Base-by-base conservation (phyloP, 345 rosid species). In the Crucihimalaya himalaica region DNA sequence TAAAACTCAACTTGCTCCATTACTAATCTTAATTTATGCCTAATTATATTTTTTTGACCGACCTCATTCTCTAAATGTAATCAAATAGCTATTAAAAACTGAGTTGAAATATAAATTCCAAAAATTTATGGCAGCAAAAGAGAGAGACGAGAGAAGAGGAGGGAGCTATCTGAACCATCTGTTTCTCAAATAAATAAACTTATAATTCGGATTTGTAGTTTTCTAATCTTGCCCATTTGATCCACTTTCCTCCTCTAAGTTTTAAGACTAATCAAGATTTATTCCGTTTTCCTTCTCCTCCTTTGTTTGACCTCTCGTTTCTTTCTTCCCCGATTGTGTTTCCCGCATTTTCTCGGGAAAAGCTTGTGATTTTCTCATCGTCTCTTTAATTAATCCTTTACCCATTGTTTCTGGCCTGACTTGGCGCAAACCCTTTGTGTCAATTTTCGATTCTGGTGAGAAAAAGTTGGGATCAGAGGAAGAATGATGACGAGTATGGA, bases 401-500 rank as follows among this genome's bases (percentile, higher is more conserved):
- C 51, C 74, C 61, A 48, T 65, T 40, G 56, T 77, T 66, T 28
- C 8, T 66, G 3, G 62, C 66, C 66, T 55, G 74, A 56, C 66
- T 66, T 50, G 53, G 74, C 72, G 53, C 70, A 50, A 60, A 61
- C 61, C 79, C 75, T 9, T 37, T 45, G 50, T 40, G 23, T 56
- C 25, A 4, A 45, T 14, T 75, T 40, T 50, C 34, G 78, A 51
- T 78, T 67, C 48, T 28, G 63, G n/a, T 15, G 46, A 45, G 60
- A 68, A 57, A 28, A 63, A 29, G 11, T 39, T 58, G 50, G 32
- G 52, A 72, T 72, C 68, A 14, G 54, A 59, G 50, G 46, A 56
- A 84, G 78, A 86, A 79, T 85, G 87, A 87, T 79, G 92, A 82
- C 70, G 92, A 81, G 83, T 18, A 84, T 77, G 85, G 96, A 86